Conservation (phyloP, 2,329 filamentous ascomycete species). For the Emmonsiellopsis sp. region DNA sequence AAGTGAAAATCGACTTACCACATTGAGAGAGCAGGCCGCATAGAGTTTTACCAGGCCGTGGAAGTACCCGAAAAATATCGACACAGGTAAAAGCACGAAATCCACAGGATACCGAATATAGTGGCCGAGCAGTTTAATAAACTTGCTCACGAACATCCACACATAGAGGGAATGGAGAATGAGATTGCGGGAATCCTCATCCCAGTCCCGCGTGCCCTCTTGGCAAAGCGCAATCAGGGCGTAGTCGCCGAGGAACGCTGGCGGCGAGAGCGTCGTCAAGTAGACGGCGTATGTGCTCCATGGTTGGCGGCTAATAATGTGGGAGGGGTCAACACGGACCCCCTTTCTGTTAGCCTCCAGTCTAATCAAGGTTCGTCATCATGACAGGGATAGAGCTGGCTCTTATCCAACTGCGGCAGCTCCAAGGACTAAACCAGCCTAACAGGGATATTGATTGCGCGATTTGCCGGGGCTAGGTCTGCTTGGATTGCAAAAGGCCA, state of each 20-base stretch:
- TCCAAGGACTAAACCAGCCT: not conserved
- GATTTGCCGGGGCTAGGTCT: constrained; percentile 5
- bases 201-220: constrained; percentile 58
- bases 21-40: constrained; percentile 70
- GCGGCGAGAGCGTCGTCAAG: constrained; percentile 82
- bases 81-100: constrained; percentile 70
- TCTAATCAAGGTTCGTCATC: constrained; percentile 5
- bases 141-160: constrained; percentile 84
- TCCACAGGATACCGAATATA: constrained; percentile 79
- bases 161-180: constrained; percentile 55
- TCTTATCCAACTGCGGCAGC: not conserved
- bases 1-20: constrained; percentile 50
- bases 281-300: constrained; percentile 94
- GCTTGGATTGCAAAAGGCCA: constrained; percentile 14
- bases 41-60: constrained; percentile 90
- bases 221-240: constrained; percentile 61
- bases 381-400: constrained; percentile 3
- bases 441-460: constrained; percentile 3
- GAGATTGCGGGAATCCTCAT: constrained; percentile 42
- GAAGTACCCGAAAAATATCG: constrained; percentile 83
- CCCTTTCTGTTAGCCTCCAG: constrained; percentile 19
- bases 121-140: constrained; percentile 80
- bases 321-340: constrained; percentile 12
- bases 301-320: constrained; percentile 60
- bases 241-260: constrained; percentile 71